A percentile compares a stretch with the other conserved stretches of the same genome.
Conservation (phyloP, 1,139 yeast genomes). For the Martiniozyma asiatica region DNA sequence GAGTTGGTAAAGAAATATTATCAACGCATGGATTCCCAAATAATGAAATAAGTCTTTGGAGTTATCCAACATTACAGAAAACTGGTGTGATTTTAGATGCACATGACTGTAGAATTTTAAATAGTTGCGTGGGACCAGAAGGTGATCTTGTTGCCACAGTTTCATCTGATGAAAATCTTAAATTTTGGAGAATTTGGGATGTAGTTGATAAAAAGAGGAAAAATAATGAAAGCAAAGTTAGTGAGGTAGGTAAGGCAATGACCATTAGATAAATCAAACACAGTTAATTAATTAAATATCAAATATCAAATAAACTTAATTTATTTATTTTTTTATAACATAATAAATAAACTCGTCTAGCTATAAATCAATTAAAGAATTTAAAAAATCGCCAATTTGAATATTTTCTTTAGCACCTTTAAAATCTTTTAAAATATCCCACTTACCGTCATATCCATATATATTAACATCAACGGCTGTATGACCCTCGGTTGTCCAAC, state of each 20-base stretch:
- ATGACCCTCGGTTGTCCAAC: constrained; percentile 87
- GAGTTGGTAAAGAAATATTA: constrained; percentile 71
- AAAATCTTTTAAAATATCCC: constrained; percentile 6
- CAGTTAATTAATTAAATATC: not conserved
- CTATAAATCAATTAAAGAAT: no score
- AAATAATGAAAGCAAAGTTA: constrained; percentile 11
- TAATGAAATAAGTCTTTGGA: constrained; percentile 72
- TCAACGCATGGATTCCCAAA: constrained; percentile 94
- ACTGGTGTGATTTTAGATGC: constrained; percentile 82
- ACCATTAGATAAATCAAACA: constrained; percentile 8
- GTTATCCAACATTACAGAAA: constrained; percentile 76
- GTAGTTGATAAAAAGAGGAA: constrained; percentile 21
- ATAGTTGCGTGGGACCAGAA: constrained; percentile 82
- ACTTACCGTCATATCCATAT: constrained; percentile 43
- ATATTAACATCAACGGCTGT: constrained; percentile 84
- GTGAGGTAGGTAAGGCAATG: constrained; percentile 16
- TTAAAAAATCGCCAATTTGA: constrained; percentile 2
- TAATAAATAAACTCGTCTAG: no score
- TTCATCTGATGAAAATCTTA: constrained; percentile 92
- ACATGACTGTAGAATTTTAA: constrained; percentile 81
- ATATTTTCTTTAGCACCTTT: constrained; percentile 3
- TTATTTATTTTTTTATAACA: no score
- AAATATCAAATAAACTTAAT: no score
- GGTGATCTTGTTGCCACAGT: constrained; percentile 84
- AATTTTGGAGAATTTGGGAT: constrained; percentile 90